Evolutionary conservation across 306 rosid genomes (phyloP), one percentile per base, ranked within the genome.

Genomic region (Calophaca sinica): DNA sequence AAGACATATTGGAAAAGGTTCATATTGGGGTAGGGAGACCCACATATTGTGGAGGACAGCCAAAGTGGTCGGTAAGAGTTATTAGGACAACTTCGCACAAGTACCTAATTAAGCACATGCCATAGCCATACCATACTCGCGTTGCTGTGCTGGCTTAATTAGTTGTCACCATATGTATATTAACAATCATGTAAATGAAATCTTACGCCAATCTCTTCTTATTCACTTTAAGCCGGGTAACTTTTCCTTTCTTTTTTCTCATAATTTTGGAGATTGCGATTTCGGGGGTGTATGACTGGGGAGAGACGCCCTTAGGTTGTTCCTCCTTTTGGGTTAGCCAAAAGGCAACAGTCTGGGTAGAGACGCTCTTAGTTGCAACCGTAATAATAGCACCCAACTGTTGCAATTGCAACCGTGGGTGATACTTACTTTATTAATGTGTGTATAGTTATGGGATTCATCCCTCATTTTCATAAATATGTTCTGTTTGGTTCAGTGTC

Each of bases 21-120:
- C 42, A 53, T 74, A 82, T 9, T 61, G 29, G 73, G 73, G 71
- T 68, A 68, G 68, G 71, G 70, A 68, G 68, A 78, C 80, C 65
- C 83, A 81, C 90, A 82, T 84, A n/a, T n/a, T n/a, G 94, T 79
- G 90, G 80, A 83, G 49, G 90, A 77, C 85, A 85, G 76, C 81
- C 84, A 62, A 86, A 79, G 85, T 75, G 91, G 89, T 88, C 76
- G 94, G 96, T 87, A 87, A 84, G 82, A 45, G 53, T 60, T 85
- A 83, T 72, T 73, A 38, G 87, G 89, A 79, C 85, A 83, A 68
- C 66, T 68, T 79, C 74, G 79, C 84, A 50, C 80, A 44, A 68
- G 74, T 81, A 80, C 89, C 87, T 70, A 20, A 20, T 20, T 20
- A 84, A 80, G 89, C 94, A 90, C 90, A 93, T 93, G 98, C 86